Percentiles rank a stretch among this genome's conserved stretches.
Evolutionary conservation across 169 alveolate genomes (phyloP).

Genomic region (Cystoisospora suis): DNA sequence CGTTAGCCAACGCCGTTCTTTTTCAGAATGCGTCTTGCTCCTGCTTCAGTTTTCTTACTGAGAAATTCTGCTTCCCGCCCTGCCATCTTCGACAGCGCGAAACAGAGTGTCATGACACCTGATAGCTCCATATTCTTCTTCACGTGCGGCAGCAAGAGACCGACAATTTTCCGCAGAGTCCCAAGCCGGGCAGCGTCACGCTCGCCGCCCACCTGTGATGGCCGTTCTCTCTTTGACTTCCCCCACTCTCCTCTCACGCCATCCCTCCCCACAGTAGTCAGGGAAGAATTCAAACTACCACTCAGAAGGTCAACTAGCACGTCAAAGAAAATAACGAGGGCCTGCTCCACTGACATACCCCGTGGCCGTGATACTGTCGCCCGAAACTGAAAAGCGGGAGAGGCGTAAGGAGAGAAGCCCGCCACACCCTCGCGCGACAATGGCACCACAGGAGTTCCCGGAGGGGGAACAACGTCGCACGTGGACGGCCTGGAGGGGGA

Average conservation of each 20-base stretch:
- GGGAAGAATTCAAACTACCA: too few relatives aligned
- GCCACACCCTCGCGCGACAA: too few relatives aligned
- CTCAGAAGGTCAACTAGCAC: too few relatives aligned
- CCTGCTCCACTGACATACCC: constrained; percentile 21
- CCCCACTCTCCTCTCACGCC: too few relatives aligned
- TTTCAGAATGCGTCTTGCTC: not conserved
- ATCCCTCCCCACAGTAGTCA: too few relatives aligned
- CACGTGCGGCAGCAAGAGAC: not conserved
- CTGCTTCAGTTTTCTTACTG: not conserved
- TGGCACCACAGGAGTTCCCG: too few relatives aligned
- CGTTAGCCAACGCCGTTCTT: too few relatives aligned
- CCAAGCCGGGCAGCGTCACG: not conserved
- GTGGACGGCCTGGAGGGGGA: too few relatives aligned
- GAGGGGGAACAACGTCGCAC: too few relatives aligned
- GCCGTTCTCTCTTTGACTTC: not conserved
- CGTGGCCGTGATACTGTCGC: not conserved
- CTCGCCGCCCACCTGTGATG: not conserved
- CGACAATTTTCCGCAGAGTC: not conserved
- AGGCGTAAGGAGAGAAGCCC: too few relatives aligned
- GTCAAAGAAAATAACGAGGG: constrained; percentile 25
- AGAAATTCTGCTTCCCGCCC: too few relatives aligned
- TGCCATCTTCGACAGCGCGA: not conserved
- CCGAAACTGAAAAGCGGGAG: not conserved
- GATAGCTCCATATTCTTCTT: not conserved
- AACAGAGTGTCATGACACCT: constrained; percentile 6